Evolutionary conservation across 257 asterid genomes (phyloP), one percentile per base, ranked within the genome.

Genomic region (Linaria vulgaris): DNA sequence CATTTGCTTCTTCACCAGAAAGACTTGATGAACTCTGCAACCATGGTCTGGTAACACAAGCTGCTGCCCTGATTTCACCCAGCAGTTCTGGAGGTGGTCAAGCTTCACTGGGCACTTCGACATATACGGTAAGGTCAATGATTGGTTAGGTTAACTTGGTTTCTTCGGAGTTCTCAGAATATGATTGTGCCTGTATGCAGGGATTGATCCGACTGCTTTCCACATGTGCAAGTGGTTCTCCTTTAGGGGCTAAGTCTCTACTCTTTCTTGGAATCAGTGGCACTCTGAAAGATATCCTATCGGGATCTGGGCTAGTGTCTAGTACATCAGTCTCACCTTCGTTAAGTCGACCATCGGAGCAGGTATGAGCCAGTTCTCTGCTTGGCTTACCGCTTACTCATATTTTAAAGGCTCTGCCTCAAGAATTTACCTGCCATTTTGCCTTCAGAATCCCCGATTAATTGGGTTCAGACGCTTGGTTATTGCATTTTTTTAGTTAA

Each of bases 21-120:
- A 94, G 82, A 83, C 95, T 94, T 47, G 99, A 90, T 69, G 95
- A 86, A 62, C 91, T 94, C 67, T 88, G 96, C 80, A 85, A 94
- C 72, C 96, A 90, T 56, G 99, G 99, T 69, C 90, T 94, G 31
- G 96, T 94, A 51, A 82, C 95, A 20, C 96, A 88, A 78, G 96
- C 95, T 61, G 95, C 96, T 34, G 52, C 99, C 14, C 88, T 94
- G 53, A 82, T 94, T 79, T 88, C 97, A 64, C 74, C 95, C 70
- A 87, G 88, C 63, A 83, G 72, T 71, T 76, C 96, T 69, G 97
- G 95, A 56, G 96, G 96, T 54, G 96, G 95, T 45, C 99, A 90
- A 76, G 86, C 96, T 70, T 85, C 95, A 46, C 92, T 94, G 51
- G 90, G 95, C 86, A 73, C 91, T 49, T 84, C 97, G 27, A 90